Evolutionary conservation across 495 filamentous ascomycete genomes (phyloP), one percentile per base, ranked within the genome.

Genomic region (Talaromyces proteolyticus): DNA sequence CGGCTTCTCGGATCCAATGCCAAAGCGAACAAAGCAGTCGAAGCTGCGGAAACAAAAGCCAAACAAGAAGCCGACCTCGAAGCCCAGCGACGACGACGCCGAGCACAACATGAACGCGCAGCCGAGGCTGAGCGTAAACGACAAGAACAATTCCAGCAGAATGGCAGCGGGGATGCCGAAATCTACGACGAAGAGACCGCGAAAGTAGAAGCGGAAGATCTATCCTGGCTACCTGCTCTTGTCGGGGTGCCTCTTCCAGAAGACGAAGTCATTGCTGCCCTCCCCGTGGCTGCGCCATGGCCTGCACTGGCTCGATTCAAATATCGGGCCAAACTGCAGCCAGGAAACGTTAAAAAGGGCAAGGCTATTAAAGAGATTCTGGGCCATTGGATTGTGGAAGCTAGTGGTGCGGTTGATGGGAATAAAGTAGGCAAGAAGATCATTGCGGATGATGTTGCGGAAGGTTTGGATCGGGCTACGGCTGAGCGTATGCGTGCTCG

Each of bases 251-350:
- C 91, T 1, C 69, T 89, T 14, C 76, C 82, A 0, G 89, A 88
- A 14, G 92, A 97, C 57, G 87, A 92, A 66, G 83, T 96, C n/a
- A 69, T 96, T 2, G 89, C 89, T 37, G 89, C 83, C 4, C 78
- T 96, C n/a, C 87, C 90, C 0, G 75, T 97, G 4, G 96, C 92
- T 63, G 93, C 89, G 16, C 93, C 93, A 3, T 96, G 91, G 86
- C 74, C 75, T 16, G 87, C 93, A 1, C 73, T 98, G 53, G 66
- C 67, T 8, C 79, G 76, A 43, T 87, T 85, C 57, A 95, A 94
- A 68, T 96, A 95, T 70, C 87, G 89, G 60, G 87, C 80, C 17
- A 98, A 97, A 72, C 56, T 98, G 54, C 93, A 97, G 69, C 93
- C 93, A 0, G 93, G 93, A 2, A 57, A 80, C 2, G 77, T 83